Percentiles rank a stretch among this genome's conserved stretches.
Evolutionary conservation across 2,329 filamentous ascomycete species (phyloP).

Genomic region (Sporothrix variecibatus): DNA sequence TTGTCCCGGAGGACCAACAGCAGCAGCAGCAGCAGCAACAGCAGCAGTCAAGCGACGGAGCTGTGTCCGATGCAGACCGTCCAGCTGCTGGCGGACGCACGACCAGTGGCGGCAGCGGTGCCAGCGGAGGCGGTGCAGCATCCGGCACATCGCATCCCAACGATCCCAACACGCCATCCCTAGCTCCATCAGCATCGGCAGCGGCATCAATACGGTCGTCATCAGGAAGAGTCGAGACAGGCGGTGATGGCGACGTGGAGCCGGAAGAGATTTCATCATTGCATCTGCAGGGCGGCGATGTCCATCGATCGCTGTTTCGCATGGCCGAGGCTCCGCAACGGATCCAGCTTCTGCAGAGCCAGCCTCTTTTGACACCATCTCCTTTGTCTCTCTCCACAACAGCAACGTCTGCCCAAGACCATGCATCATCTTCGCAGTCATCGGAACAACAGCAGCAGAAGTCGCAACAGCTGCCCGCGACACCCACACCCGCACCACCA

Average conservation of each 20-base stretch:
- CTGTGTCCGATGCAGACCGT: not conserved
- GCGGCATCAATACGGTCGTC: slow-evolving; percentile 11
- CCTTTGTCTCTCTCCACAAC: slow-evolving; percentile 15
- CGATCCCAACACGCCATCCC: not conserved
- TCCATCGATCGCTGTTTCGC: slow-evolving; percentile 76
- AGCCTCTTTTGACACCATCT: slow-evolving; percentile 16
- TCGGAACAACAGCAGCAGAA: not conserved
- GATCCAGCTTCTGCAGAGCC: slow-evolving; percentile 39
- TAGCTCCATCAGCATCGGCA: not conserved
- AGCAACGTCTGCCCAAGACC: not conserved
- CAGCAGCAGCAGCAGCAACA: slow-evolving; percentile 9
- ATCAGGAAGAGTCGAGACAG: not conserved
- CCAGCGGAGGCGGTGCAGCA: not conserved
- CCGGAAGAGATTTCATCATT: slow-evolving; percentile 50
- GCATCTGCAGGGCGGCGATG: slow-evolving; percentile 72
- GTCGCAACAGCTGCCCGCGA: not conserved
- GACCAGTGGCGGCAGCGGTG: not conserved
- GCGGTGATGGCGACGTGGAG: not conserved
- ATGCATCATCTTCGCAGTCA: not conserved
- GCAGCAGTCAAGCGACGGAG: not conserved
- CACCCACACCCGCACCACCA: not conserved
- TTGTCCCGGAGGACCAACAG: slow-evolving; percentile 27
- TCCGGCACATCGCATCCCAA: not conserved
- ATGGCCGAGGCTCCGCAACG: slow-evolving; percentile 60
- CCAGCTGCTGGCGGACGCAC: not conserved